phyloP scores from a whole-genome alignment of 2,329 filamentous ascomycete genomes.

The Thyridium curvatum region DNA sequence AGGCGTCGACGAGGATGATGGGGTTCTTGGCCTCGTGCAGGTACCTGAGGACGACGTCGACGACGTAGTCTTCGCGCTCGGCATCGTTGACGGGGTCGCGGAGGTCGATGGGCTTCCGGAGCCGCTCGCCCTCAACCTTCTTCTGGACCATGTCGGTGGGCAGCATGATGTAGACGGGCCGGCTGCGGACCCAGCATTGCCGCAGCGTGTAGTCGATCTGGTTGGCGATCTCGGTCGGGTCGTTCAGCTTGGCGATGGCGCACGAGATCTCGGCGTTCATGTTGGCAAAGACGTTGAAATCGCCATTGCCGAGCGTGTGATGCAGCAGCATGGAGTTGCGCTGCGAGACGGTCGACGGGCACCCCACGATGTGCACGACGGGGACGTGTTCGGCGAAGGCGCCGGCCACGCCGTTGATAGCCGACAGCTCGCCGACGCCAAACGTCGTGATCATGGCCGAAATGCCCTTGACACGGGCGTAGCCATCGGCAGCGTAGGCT shows the following conservation, averaged over 20 bases:
- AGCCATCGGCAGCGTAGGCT: constrained; percentile 55
- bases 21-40: constrained; percentile 67
- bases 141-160: constrained; percentile 74
- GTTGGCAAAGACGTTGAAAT: constrained; percentile 69
- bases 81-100: constrained; percentile 56
- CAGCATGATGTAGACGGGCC: constrained; percentile 78
- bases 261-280: constrained; percentile 71
- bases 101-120: constrained; percentile 67
- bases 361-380: constrained; percentile 43
- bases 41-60: constrained; percentile 69
- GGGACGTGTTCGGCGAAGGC: constrained; percentile 50
- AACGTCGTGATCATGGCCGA: constrained; percentile 53
- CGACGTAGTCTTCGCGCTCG: constrained; percentile 75
- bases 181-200: constrained; percentile 66
- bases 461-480: constrained; percentile 51
- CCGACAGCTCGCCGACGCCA: constrained; percentile 48
- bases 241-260: constrained; percentile 63
- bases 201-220: constrained; percentile 74
- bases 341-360: constrained; percentile 15
- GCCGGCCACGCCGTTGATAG: constrained; percentile 50
- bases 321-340: constrained; percentile 24
- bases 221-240: constrained; percentile 61
- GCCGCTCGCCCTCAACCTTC: constrained; percentile 67
- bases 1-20: constrained; percentile 76
- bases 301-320: constrained; percentile 53